Percentiles rank a stretch among this genome's conserved stretches.
phyloP scores from a whole-genome alignment of 2,329 filamentous ascomycete genomes.

The Fusarium bactridioides region DNA sequence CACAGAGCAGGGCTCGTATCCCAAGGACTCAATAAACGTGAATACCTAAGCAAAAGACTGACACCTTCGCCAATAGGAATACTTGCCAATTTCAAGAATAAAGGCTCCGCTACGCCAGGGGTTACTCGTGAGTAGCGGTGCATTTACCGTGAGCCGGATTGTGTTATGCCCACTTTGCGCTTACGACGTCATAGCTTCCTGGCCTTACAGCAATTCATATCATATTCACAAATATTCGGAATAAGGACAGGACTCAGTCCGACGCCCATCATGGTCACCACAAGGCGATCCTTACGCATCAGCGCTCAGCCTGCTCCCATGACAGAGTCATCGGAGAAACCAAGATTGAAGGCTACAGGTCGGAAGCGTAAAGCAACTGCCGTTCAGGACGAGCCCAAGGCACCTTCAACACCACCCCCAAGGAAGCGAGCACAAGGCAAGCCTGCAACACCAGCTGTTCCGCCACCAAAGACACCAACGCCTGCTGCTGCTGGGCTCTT shows the following conservation, averaged over 20 bases:
- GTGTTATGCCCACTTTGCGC: conserved; percentile 22
- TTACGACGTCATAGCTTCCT: not conserved
- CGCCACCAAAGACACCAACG: conserved; percentile 56
- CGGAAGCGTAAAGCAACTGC: conserved; percentile 48
- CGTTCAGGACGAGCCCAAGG: conserved; percentile 32
- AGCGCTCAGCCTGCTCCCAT: conserved; percentile 37
- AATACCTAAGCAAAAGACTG: conserved; percentile 9
- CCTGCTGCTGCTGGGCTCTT: conserved; percentile 55
- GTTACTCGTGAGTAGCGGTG: not conserved
- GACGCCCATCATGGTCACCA: conserved; percentile 43
- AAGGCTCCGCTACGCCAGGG: not conserved
- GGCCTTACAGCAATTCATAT: conserved; percentile 15
- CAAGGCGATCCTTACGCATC: conserved; percentile 53
- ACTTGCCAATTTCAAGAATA: not conserved
- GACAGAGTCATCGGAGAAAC: conserved; percentile 27
- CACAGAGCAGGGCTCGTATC: conserved; percentile 7
- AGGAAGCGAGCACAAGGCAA: conserved; percentile 43
- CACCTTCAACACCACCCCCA: conserved; percentile 44
- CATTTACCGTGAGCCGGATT: not conserved
- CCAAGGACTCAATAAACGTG: conserved; percentile 10
- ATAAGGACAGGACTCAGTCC: conserved; percentile 11
- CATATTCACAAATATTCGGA: not conserved
- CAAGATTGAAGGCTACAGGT: conserved; percentile 29
- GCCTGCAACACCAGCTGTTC: conserved; percentile 29
- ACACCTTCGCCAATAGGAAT: not conserved